Evolutionary conservation across 116 monocot genomes (phyloP).

Genomic region (Thalassia testudinum): DNA sequence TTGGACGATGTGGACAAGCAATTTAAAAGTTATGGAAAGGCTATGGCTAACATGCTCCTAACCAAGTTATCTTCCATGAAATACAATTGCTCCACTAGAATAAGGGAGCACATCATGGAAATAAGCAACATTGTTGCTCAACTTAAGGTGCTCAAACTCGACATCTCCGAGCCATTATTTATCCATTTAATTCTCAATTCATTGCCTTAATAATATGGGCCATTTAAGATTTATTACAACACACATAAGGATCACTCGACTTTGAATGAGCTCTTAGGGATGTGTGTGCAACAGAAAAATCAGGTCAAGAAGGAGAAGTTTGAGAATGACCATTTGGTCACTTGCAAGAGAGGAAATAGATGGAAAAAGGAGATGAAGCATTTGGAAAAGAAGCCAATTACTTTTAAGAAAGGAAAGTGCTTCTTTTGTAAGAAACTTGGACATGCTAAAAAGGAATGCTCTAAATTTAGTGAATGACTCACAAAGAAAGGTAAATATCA

Average conservation of each 20-base stretch:
- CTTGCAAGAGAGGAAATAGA: neutral
- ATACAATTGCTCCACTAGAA: too few relatives aligned
- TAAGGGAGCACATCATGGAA: too few relatives aligned
- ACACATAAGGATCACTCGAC: slow-evolving; percentile 2
- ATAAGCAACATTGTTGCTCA: too few relatives aligned
- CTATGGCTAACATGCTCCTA: too few relatives aligned
- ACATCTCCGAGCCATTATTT: slow-evolving; percentile 2
- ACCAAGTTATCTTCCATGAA: too few relatives aligned
- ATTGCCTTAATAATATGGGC: slow-evolving; percentile 3
- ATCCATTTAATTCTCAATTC: slow-evolving; percentile 10
- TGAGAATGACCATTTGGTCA: too few relatives aligned
- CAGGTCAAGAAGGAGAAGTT: neutral
- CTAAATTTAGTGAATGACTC: slow-evolving; percentile 5
- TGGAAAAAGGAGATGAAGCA: neutral
- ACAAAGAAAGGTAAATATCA: slow-evolving; percentile 14
- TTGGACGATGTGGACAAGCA: too few relatives aligned
- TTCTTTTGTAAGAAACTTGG: slow-evolving; percentile 17
- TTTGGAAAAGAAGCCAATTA: slow-evolving; percentile 2
- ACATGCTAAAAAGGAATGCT: slow-evolving; percentile 16
- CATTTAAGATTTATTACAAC: slow-evolving; percentile 4
- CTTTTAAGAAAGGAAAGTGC: slow-evolving; percentile 9
- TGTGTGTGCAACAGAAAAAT: slow-evolving; percentile 12
- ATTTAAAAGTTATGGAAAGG: too few relatives aligned
- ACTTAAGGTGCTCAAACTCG: too few relatives aligned
- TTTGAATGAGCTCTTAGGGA: slow-evolving; percentile 5